These are phyloP conservation scores for Pestalotiopsis fici DNA, from an alignment of 2,329 filamentous ascomycete species.

Conservation along the genomic window DNA sequence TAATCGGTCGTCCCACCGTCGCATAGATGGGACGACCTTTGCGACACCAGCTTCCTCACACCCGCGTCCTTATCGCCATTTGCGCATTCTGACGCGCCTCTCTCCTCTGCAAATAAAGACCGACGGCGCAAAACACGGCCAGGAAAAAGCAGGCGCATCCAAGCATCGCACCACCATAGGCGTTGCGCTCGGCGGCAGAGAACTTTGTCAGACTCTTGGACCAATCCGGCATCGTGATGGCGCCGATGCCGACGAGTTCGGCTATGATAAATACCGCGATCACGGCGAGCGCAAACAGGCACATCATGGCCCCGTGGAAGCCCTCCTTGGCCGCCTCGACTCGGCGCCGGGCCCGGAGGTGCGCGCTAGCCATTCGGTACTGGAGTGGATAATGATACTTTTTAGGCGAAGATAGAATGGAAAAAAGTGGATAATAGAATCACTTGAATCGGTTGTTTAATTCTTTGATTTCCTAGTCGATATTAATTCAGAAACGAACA, in stretches of 20 bases:
- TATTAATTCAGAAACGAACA: not conserved
- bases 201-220: not conserved
- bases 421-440: not conserved
- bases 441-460: not conserved
- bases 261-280: not conserved
- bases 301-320: not conserved
- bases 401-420: not conserved
- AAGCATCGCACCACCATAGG: not conserved
- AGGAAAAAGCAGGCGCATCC: not conserved
- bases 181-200: not conserved
- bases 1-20: not conserved
- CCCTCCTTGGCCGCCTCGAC: not conserved
- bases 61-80: not conserved
- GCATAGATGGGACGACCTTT: not conserved
- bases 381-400: not conserved
- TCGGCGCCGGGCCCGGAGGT: not conserved
- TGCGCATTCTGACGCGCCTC: not conserved
- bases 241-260: not conserved
- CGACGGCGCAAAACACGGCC: not conserved
- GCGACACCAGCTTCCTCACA: not conserved
- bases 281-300: not conserved
- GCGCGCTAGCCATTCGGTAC: not conserved
- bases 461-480: not conserved
- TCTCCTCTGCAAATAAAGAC: not conserved
- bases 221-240: slow-evolving; percentile 1